phyloP scores from a whole-genome alignment of 2,329 filamentous ascomycete species.

The Colletotrichum limetticola region DNA sequence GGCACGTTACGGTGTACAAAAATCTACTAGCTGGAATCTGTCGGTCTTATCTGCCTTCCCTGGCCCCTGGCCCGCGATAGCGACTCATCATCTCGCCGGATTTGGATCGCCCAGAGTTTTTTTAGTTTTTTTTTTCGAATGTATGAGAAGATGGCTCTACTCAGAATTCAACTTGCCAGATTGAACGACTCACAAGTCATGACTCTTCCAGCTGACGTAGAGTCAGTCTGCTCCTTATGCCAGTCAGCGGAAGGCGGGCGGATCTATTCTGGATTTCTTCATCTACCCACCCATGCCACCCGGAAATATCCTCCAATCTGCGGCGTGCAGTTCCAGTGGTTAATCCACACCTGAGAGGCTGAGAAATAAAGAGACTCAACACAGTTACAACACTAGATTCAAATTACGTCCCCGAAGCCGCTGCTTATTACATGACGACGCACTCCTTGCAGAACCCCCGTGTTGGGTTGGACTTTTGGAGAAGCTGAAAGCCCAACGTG shows the following conservation, averaged over 20 bases:
- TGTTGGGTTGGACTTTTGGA: neutral
- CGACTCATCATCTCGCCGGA: conserved; percentile 17
- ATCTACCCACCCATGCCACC: neutral
- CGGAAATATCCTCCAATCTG: neutral
- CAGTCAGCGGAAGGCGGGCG: neutral
- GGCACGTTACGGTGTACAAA: conserved; percentile 11
- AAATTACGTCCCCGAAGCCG: neutral
- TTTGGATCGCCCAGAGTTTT: neutral
- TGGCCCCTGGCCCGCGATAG: conserved; percentile 15
- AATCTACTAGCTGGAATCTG: conserved; percentile 1
- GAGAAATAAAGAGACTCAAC: neutral
- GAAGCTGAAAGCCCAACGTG: neutral
- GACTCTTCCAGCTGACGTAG: neutral
- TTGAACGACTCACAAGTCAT: neutral
- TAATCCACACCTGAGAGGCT: neutral
- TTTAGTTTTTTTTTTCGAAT: neutral
- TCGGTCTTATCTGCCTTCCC: neutral
- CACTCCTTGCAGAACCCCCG: neutral
- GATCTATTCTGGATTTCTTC: neutral
- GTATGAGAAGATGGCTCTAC: neutral
- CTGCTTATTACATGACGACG: neutral
- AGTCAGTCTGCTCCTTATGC: neutral
- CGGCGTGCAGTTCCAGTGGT: neutral
- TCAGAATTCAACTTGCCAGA: neutral
- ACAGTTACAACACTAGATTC: conserved; percentile 7